Conservation (phyloP, 192 early-diverging fungal genomes). For the Coemansia sp. region DNA sequence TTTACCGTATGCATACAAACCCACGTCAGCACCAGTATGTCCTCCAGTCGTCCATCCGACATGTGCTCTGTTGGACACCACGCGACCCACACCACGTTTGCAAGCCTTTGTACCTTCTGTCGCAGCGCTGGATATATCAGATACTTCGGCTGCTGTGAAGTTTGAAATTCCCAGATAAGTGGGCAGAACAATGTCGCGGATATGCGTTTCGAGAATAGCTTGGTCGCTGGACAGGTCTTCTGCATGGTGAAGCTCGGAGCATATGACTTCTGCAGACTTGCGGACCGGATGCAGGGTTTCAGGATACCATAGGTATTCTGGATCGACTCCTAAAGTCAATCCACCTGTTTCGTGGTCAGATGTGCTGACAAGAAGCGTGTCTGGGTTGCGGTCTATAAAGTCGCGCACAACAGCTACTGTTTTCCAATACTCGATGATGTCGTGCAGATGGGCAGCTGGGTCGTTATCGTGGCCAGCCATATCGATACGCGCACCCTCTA, state of each 20-base stretch:
- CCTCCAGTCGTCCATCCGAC: slow-evolving; percentile 80
- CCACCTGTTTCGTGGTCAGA: slow-evolving; percentile 70
- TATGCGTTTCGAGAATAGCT: background rate
- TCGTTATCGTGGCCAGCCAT: slow-evolving; percentile 64
- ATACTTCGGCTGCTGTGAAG: slow-evolving; percentile 26
- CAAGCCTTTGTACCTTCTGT: slow-evolving; percentile 8
- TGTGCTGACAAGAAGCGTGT: slow-evolving; percentile 58
- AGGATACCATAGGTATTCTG: slow-evolving; percentile 59
- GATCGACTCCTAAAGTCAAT: slow-evolving; percentile 51
- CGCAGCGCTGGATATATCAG: background rate
- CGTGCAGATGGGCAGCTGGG: slow-evolving; percentile 59
- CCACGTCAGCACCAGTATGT: slow-evolving; percentile 93
- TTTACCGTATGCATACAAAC: slow-evolving; percentile 63
- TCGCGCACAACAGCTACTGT: slow-evolving; percentile 49
- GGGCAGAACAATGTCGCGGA: slow-evolving; percentile 16
- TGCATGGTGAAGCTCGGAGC: slow-evolving; percentile 8
- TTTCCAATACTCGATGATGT: slow-evolving; percentile 62
- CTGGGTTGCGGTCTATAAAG: slow-evolving; percentile 52
- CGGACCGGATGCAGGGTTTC: slow-evolving; percentile 26
- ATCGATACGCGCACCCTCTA: slow-evolving; percentile 64
- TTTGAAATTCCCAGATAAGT: slow-evolving; percentile 40
- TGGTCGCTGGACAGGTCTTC: background rate
- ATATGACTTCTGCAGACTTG: slow-evolving; percentile 37
- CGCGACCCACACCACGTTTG: slow-evolving; percentile 22
- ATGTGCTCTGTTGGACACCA: slow-evolving; percentile 33